These are phyloP conservation scores for Phaeodactylum tricornutum DNA, from an alignment of 108 stramenopile genomes.

Conservation along the genomic window DNA sequence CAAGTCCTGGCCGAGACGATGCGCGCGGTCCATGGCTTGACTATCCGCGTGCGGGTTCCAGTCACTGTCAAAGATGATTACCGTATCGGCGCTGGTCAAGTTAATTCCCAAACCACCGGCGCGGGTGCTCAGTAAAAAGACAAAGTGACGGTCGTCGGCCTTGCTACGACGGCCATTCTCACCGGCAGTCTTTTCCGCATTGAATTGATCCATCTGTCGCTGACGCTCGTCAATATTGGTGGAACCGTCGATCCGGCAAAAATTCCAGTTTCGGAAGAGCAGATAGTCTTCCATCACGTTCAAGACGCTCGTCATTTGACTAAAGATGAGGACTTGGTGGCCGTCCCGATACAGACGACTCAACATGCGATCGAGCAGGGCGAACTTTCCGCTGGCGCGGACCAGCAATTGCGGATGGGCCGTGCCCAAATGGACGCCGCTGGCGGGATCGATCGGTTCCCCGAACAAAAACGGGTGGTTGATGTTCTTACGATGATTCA, in stretches of 20 bases:
- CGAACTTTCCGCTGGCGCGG: conserved; percentile 93
- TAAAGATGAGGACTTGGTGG: conserved; percentile 98
- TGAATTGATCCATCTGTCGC: conserved; percentile 89
- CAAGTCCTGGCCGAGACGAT: conserved; percentile 85
- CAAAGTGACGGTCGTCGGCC: conserved; percentile 73
- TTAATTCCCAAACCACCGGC: conserved; percentile 97
- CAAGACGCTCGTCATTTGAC: conserved; percentile 93
- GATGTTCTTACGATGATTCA: conserved; percentile 94
- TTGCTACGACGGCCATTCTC: conserved; percentile 49
- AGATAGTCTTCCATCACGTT: conserved; percentile 96
- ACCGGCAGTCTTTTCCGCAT: conserved; percentile 74
- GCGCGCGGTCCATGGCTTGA: conserved; percentile 89
- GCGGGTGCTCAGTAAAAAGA: conserved; percentile 91
- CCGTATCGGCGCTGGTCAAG: conserved; percentile 89
- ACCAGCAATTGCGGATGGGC: conserved; percentile 83
- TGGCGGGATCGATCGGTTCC: conserved; percentile 80
- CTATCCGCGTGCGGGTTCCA: conserved; percentile 90
- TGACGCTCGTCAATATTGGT: conserved; percentile 96
- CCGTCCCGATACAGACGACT: conserved; percentile 81
- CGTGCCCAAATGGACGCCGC: conserved; percentile 72
- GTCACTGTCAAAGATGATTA: conserved; percentile 97
- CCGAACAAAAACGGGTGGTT: conserved; percentile 97
- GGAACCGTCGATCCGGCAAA: conserved; percentile 92
- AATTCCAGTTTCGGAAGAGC: conserved; percentile 68
- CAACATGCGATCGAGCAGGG: conserved; percentile 94